These are phyloP conservation scores for Phytophthora ohioensis DNA, from an alignment of 352 stramenopile species.

Conservation along the genomic window DNA sequence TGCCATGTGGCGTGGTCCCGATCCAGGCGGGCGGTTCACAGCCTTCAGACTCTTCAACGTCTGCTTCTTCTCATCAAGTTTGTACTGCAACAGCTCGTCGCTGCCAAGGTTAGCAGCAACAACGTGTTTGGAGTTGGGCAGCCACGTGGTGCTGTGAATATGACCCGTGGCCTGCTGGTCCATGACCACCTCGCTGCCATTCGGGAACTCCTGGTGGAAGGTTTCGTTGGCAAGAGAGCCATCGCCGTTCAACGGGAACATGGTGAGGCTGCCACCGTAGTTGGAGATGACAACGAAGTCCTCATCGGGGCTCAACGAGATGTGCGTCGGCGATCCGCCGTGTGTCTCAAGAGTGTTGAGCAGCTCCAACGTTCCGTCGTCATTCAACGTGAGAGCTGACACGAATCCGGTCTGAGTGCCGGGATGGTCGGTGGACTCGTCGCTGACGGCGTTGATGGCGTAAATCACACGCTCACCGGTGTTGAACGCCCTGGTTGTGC, in stretches of 20 bases:
- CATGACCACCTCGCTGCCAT: constrained; percentile 46
- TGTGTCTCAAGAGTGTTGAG: constrained; percentile 62
- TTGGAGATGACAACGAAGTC: constrained; percentile 70
- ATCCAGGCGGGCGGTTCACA: constrained; percentile 41
- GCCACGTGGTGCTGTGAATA: constrained; percentile 76
- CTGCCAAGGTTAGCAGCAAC: constrained; percentile 69
- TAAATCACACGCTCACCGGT: constrained; percentile 49
- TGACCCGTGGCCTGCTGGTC: constrained; percentile 55
- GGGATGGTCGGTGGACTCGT: constrained; percentile 37
- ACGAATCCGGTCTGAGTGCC: constrained; percentile 59
- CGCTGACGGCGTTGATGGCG: constrained; percentile 63
- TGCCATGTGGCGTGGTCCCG: constrained; percentile 71
- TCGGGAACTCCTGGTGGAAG: constrained; percentile 54
- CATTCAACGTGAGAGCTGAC: constrained; percentile 49
- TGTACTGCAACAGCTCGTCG: constrained; percentile 66
- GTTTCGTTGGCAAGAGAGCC: constrained; percentile 48
- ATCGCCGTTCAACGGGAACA: constrained; percentile 61
- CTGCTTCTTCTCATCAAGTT: constrained; percentile 46
- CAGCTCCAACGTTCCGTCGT: constrained; percentile 48
- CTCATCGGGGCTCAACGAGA: constrained; percentile 57
- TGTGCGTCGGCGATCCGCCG: constrained; percentile 55
- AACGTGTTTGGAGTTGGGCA: constrained; percentile 50
- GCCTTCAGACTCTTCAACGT: constrained; percentile 41
- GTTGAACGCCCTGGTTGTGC: constrained; percentile 40
- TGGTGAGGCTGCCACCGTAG: constrained; percentile 67